phyloP scores from a whole-genome alignment of 2,329 filamentous ascomycete species.

The Trichoderma harzianum region DNA sequence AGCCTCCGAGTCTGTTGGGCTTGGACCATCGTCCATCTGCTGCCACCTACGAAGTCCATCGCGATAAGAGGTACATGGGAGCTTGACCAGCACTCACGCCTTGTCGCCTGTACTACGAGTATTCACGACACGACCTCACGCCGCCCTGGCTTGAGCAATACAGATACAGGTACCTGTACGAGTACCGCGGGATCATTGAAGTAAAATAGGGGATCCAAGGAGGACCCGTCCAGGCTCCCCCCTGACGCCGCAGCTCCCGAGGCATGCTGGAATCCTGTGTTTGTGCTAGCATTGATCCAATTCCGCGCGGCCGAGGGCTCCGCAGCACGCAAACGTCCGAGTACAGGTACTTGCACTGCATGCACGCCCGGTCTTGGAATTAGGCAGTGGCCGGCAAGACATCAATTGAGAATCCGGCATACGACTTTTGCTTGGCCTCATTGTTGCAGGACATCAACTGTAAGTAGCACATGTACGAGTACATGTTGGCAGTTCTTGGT shows the following conservation, averaged over 20 bases:
- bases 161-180: background rate
- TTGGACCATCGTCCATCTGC: background rate
- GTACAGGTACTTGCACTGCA: background rate
- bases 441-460: background rate
- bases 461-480: background rate
- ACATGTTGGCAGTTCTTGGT: background rate
- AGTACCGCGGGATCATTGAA: background rate
- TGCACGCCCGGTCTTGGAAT: background rate
- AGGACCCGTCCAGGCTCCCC: background rate
- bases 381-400: background rate
- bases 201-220: constrained; percentile 10
- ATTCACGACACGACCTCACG: background rate
- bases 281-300: background rate
- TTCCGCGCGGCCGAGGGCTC: constrained; percentile 7
- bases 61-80: background rate
- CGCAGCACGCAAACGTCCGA: constrained; percentile 11
- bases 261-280: constrained; percentile 2
- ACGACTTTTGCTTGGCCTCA: background rate
- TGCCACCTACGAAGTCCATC: background rate
- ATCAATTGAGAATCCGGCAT: background rate
- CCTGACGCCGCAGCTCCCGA: constrained; percentile 16
- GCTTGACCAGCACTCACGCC: background rate
- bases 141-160: background rate
- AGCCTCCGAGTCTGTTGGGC: background rate
- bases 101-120: background rate